Evolutionary conservation across 164 flowering plant genomes (phyloP), one percentile per base, ranked within the genome.

Genomic region (Berberis thunbergii): DNA sequence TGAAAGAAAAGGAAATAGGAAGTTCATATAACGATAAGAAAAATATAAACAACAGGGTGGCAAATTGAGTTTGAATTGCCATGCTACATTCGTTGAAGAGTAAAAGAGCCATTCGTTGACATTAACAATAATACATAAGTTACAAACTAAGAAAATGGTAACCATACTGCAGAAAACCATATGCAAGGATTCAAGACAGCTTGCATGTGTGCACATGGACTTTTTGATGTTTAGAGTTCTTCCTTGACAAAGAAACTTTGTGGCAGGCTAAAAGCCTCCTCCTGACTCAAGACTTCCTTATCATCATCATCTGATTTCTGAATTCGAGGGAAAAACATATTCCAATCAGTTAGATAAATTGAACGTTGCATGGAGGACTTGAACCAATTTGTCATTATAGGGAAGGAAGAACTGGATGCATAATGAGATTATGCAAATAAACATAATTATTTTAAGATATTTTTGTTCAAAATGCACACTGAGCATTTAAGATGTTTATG

Each of bases 251-350:
- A 86, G 63, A 72, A 90, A 66, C 79, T 84, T 60, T 77, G 84
- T 1, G 98, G 98, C 74, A 94, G 75, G 75, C 75, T 53, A 64
- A 94, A 94, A 52, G 87, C 98, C 73, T 91, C 97, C 73, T 82
- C 91, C 45, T 85, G 91, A 66, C 70, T 78, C 69, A 87, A 77
- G 58, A 81, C 61, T 61, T 86, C 98, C 45, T 58, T 67, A 65
- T 94, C 98, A 64, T 94, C 96, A 26, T 87, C 87, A 59, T 94
- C 98, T 42, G 96, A 80, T 72, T 88, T 88, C 98, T 94, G 84
- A 65, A 77, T 73, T 48, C 46, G 42, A 60, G 26, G 9, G 66
- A 61, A 49, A 41, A 40, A 41, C 40, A 40, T 13, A 1, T 1
- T 1, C 10, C 13, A 26, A 1, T 10, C n/a, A 6, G 54, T 52